Percentiles rank a stretch among this genome's conserved stretches.
Conservation (phyloP, 1,284 basidiomycete species). For the Thelephora terrestris region DNA sequence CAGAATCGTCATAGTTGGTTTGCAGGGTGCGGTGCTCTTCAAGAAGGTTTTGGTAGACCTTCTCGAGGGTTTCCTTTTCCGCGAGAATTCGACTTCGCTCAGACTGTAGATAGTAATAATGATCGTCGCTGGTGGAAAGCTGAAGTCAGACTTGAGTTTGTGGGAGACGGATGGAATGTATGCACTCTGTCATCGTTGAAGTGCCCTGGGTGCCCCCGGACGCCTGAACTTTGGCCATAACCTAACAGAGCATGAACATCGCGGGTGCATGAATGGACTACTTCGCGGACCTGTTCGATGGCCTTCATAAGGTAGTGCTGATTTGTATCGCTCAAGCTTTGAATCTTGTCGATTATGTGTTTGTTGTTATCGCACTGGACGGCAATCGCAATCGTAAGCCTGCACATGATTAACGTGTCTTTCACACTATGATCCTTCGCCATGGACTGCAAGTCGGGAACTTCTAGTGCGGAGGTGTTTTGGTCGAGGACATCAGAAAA, state of each 20-base stretch:
- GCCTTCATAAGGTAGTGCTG: conserved; percentile 82
- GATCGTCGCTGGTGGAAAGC: conserved; percentile 53
- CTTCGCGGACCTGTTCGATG: conserved; percentile 61
- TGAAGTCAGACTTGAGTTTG: not conserved
- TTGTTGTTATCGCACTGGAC: conserved; percentile 84
- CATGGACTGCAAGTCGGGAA: conserved; percentile 74
- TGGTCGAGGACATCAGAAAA: conserved; percentile 73
- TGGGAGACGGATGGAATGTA: conserved; percentile 7
- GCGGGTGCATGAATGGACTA: not conserved
- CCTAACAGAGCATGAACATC: conserved; percentile 28
- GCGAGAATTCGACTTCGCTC: conserved; percentile 64
- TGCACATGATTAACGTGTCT: conserved; percentile 70
- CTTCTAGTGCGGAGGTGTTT: conserved; percentile 60
- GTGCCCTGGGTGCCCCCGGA: conserved; percentile 37
- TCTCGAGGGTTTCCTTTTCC: conserved; percentile 75
- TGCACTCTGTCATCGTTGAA: conserved; percentile 68
- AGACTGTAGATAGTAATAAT: conserved; percentile 75
- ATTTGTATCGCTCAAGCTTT: conserved; percentile 64
- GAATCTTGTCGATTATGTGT: conserved; percentile 78
- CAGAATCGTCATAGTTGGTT: conserved; percentile 56
- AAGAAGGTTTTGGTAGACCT: conserved; percentile 64
- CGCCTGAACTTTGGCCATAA: conserved; percentile 60
- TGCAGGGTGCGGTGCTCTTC: conserved; percentile 70
- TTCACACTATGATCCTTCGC: conserved; percentile 61
- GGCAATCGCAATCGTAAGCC: conserved; percentile 85